These are phyloP conservation scores for Sambucus nigra DNA, from an alignment of 129 eudicot species.

Conservation along the genomic window DNA sequence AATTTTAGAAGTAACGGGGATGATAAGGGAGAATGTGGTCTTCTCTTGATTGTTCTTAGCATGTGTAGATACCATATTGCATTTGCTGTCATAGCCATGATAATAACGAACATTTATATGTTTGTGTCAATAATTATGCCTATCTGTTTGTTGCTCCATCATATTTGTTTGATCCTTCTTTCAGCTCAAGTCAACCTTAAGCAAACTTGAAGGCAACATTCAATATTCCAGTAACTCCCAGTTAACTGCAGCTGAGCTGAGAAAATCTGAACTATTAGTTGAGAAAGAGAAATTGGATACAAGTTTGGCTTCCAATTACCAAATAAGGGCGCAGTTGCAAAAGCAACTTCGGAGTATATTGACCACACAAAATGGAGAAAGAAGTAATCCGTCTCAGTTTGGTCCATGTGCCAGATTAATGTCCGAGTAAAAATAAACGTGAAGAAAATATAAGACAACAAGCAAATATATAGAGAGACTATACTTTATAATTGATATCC, in stretches of 20 bases:
- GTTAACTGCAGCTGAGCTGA: conserved; percentile 42
- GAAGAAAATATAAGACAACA: background rate
- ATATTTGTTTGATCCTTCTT: background rate
- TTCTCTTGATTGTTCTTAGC: background rate
- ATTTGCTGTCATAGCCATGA: background rate
- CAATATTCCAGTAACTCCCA: conserved; percentile 24
- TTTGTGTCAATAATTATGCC: conserved; percentile 2
- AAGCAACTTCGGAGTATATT: conserved; percentile 43
- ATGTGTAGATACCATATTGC: background rate
- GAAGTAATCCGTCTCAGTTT: conserved; percentile 9
- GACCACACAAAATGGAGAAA: conserved; percentile 17
- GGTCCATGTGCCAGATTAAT: conserved; percentile 3
- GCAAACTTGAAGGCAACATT: conserved; percentile 35
- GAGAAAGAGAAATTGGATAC: conserved; percentile 29
- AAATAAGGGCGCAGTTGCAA: conserved; percentile 32
- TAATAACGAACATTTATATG: background rate
- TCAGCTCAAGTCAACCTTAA: conserved; percentile 37
- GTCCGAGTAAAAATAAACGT: background rate
- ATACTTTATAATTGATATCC: background rate
- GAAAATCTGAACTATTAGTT: conserved; percentile 42
- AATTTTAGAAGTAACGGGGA: background rate
- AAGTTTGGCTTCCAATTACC: conserved; percentile 37
- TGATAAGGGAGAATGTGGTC: background rate
- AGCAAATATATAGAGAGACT: background rate
- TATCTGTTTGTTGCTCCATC: background rate